Evolutionary conservation across 2,329 filamentous ascomycete genomes (phyloP), one percentile per base, ranked within the genome.

Genomic region (Paraphaeosphaeria minitans): DNA sequence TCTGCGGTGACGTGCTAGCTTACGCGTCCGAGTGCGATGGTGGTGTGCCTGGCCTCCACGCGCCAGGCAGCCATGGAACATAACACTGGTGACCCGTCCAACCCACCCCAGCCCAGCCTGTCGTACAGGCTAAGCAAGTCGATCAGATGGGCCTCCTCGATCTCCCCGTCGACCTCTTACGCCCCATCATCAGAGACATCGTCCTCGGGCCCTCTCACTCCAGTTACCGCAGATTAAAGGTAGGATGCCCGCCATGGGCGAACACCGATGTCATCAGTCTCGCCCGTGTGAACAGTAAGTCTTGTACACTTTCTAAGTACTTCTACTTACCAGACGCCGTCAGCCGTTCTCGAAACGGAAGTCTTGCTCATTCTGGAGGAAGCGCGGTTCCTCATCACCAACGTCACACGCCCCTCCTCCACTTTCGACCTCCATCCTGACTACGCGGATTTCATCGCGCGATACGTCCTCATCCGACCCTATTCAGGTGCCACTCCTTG

Each of bases 281-380:
- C 12, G 51, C 51, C 6, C 41, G 39, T 24, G 51, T 53, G n/a
- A 53, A 53, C 19, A 45, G 51, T 46, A 53, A 33, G 51, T 35
- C 24, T 29, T 10, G 12, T n/a, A 7, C 41, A 31, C 21, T 12
- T 19, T 4, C 2, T 12, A 9, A n/a, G 2, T 10, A 22, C 3
- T 12, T 5, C 9, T 24, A 35, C 41, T 53, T n/a, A 53, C 10
- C 21, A 46, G 1, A 19, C 22, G 41, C 13, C 3, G 24, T 27
- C 24, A 27, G 51, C 51, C 4, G 27, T 46, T 2, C 16, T 53
- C 22, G 51, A 53, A 13, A 24, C 16, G 16, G 51, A 53, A 29
- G 42, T 53, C 14, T 53, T 53, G 9, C n/a, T 37, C 1, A 19
- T 53, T 5, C 41, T 53, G 12, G 12, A 45, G 24, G 9, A 45